Evolutionary conservation across 164 flowering plant genomes (phyloP).

Genomic region (Vitis rupestris): DNA sequence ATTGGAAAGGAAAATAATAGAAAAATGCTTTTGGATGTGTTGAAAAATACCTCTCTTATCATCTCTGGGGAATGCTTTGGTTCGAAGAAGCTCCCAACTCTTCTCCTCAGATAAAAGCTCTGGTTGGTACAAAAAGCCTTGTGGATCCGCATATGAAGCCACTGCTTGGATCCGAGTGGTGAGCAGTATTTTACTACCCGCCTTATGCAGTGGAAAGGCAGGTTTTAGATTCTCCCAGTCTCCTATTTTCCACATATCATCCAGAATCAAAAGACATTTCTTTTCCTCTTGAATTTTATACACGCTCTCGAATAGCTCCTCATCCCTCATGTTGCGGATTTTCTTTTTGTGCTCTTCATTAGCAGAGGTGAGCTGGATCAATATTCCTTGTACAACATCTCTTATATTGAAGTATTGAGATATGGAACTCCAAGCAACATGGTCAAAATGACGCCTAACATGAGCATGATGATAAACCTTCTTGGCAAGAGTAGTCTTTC

Average conservation of each 20-base stretch:
- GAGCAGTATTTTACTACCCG: slow-evolving; percentile 21
- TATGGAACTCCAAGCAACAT: slow-evolving; percentile 22
- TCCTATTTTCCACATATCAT: slow-evolving; percentile 29
- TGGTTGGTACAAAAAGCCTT: too few species aligned
- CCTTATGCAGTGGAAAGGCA: slow-evolving; percentile 12
- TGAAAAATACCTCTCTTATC: too few species aligned
- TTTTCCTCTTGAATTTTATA: slow-evolving; percentile 5
- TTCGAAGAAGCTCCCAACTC: too few species aligned
- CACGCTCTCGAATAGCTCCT: slow-evolving; percentile 7
- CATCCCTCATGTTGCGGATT: not conserved
- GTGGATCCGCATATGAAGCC: slow-evolving; percentile 19
- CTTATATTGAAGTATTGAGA: slow-evolving; percentile 12
- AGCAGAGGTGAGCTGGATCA: not conserved
- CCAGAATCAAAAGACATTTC: slow-evolving; percentile 37
- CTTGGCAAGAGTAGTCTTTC: slow-evolving; percentile 29
- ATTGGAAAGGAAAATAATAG: too few species aligned
- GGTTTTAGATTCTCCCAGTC: slow-evolving; percentile 25
- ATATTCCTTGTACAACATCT: slow-evolving; percentile 10
- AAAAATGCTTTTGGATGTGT: too few species aligned
- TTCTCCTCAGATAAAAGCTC: too few species aligned
- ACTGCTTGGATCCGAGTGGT: slow-evolving; percentile 29
- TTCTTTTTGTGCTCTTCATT: slow-evolving; percentile 2
- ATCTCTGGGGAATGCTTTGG: too few species aligned
- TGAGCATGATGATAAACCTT: slow-evolving; percentile 9
- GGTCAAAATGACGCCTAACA: slow-evolving; percentile 8